phyloP scores from a whole-genome alignment of 371 early-diverging fungal species.

The Funneliformis caledonium region DNA sequence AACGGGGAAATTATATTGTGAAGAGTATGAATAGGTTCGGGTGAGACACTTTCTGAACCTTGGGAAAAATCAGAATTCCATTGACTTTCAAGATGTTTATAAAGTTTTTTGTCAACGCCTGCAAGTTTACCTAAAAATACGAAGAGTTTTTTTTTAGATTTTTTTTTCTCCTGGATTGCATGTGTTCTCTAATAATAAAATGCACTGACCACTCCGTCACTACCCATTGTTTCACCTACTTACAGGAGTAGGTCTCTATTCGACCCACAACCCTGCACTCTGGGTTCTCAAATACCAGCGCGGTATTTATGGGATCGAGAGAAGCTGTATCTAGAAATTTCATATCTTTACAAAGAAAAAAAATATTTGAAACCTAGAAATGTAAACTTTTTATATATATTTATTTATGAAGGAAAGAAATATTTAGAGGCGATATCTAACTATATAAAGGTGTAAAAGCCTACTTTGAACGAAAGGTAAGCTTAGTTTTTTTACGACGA shows the following conservation, averaged over 20 bases:
- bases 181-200: not conserved
- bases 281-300: slow-evolving; percentile 64
- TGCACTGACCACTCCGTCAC: not conserved
- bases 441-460: no score
- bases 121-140: slow-evolving; percentile 79
- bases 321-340: slow-evolving; percentile 51
- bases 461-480: no score
- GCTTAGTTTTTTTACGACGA: no score
- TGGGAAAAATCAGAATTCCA: slow-evolving; percentile 62
- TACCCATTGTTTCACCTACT: slow-evolving; percentile 41
- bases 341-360: slow-evolving; percentile 38
- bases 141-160: not conserved
- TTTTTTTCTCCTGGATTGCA: not conserved
- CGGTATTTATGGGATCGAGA: slow-evolving; percentile 61
- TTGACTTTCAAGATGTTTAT: slow-evolving; percentile 78
- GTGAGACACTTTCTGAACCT: slow-evolving; percentile 49
- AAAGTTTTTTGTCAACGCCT: slow-evolving; percentile 87
- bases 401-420: no score
- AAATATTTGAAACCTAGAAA: not conserved
- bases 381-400: not conserved
- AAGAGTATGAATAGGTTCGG: slow-evolving; percentile 44
- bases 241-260: slow-evolving; percentile 91
- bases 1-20: slow-evolving; percentile 75
- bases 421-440: no score
- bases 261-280: slow-evolving; percentile 73